Base-by-base conservation (phyloP, 371 early-diverging fungal genomes). In the Saksenaea vasiformis region DNA sequence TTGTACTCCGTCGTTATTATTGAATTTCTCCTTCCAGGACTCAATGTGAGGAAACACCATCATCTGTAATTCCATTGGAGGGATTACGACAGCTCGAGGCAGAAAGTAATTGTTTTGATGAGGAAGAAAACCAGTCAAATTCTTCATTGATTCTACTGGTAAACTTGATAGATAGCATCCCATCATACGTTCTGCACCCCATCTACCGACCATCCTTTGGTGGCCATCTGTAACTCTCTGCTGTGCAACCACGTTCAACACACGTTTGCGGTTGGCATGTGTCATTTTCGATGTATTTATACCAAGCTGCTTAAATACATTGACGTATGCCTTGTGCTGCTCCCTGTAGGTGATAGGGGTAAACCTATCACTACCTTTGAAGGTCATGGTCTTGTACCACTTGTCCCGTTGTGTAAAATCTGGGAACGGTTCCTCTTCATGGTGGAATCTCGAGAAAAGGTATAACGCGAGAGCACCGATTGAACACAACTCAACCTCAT, bases 151-250 rank as follows among this genome's bases (percentile, higher is more conserved):
- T 22, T 56, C 61, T 10, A 66, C 51, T 15, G 57, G 66, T 3
- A 66, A 19, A 22, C 47, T 47, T 9, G 61, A 56, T 0, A 64
- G 38, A 39, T 64, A 59, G 19, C 59, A 64, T 1, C 65, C 65
- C 0, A 64, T 54, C 54, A 58, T 64, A 10, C 59, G 37, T 28
- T 64, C 65, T 9, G 54, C 58, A 1, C 28, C 58, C 65, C 59
- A 64, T 38, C 58, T 37, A 1, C 59, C 65, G 14, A 54, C 65
- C n/a, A 2, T 51, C 14, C 54, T 17, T 27, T 64, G 41, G 13
- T 64, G 58, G 11, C 58, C 65, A 10, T 38, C 19, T 7, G 59
- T 38, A 11, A 58, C 54, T 22, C 28, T 28, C 10, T 64, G 54
- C 17, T 64, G 58, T 11, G 38, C 54, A 54, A 64, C 38, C 41